A percentile compares a stretch with the other conserved stretches of the same genome.
Conservation (phyloP, 495 filamentous ascomycete genomes). For the Apiosordaria backusii region DNA sequence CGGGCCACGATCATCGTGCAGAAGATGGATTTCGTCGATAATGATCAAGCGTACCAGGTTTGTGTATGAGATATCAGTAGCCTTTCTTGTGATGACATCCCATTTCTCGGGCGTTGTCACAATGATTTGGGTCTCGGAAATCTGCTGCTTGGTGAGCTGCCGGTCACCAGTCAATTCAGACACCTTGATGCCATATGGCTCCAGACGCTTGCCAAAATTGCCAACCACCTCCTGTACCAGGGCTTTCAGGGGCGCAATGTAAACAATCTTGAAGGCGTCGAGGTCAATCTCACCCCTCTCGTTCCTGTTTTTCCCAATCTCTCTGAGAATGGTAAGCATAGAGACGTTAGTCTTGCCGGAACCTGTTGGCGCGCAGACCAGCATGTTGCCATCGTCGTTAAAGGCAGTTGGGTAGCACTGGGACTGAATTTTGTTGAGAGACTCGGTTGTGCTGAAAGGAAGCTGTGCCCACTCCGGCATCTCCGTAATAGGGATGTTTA, state of each 20-base stretch:
- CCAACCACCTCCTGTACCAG: constrained; percentile 96
- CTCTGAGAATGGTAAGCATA: constrained; percentile 92
- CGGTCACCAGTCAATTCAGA: constrained; percentile 94
- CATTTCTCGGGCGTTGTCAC: constrained; percentile 99
- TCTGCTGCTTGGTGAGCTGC: constrained; percentile 98
- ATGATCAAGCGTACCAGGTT: constrained; percentile 92
- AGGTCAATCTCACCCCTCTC: constrained; percentile 85
- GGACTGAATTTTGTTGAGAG: constrained; percentile 93
- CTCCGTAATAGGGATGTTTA: constrained; percentile 73
- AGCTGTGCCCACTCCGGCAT: constrained; percentile 87
- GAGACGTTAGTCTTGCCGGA: constrained; percentile 99
- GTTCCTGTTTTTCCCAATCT: constrained; percentile 94
- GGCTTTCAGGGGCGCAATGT: constrained; percentile 91
- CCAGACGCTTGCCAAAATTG: constrained; percentile 88
- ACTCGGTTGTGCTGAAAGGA: constrained; percentile 72
- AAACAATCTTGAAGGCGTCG: constrained; percentile 96
- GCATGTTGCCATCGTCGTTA: constrained; percentile 92
- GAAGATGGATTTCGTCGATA: constrained; percentile 96
- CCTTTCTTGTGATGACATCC: constrained; percentile 98
- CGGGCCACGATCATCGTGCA: constrained; percentile 96
- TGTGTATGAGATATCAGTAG: constrained; percentile 93
- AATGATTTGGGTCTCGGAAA: constrained; percentile 96
- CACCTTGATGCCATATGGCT: constrained; percentile 87
- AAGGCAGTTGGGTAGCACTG: constrained; percentile 90
- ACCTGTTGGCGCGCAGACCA: constrained; percentile 94